Base-by-base conservation (phyloP, 1,284 basidiomycete species). In the Heimioporus retisporus region DNA sequence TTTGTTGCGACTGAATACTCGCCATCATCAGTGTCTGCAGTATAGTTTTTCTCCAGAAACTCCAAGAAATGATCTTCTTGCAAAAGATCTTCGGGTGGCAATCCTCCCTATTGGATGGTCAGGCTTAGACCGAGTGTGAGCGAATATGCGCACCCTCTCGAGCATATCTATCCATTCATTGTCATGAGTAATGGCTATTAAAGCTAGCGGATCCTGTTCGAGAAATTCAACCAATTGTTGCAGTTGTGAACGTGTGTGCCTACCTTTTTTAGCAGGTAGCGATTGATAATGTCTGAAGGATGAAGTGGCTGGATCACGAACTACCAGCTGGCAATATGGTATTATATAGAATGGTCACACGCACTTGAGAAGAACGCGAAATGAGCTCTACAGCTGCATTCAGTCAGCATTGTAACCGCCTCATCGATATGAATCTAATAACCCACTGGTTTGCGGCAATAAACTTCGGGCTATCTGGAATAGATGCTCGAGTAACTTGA, bases 201-300 rank as follows among this genome's bases (percentile, higher is more conserved):
- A 42, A 59, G 42, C 56, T 16, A 6, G 15, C 43, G 46, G 55
- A 31, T 53, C n/a, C 61, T 63, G 35, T 14, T 23, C 19, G 18
- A 59, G n/a, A 42, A 18, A 14, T 18, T 31, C 40, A 55, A 16
- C 48, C 6, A 16, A 8, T 6, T 6, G 40, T 42, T 35, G 4
- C 13, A 18, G 16, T 6, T 7, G 15, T 25, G 5, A 11, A 6
- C 42, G 5, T 43, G 13, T 46, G 16, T 4, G 8, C 21, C 16
- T 21, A 66, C 65, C 62, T 51, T 59, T 16, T 65, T 35, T 15
- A 66, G 28, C 28, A 66, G 58, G 46, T 8, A 65, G 28, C 35
- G 62, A n/a, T 66, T 66, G 54, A 66, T 60, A 11, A 25, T 54
- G 42, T 66, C 65, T 1, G 58, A 53, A 44, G 65, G 65, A 46